Evolutionary conservation across 257 asterid species (phyloP).

Genomic region (Solanum corneliomulleri): DNA sequence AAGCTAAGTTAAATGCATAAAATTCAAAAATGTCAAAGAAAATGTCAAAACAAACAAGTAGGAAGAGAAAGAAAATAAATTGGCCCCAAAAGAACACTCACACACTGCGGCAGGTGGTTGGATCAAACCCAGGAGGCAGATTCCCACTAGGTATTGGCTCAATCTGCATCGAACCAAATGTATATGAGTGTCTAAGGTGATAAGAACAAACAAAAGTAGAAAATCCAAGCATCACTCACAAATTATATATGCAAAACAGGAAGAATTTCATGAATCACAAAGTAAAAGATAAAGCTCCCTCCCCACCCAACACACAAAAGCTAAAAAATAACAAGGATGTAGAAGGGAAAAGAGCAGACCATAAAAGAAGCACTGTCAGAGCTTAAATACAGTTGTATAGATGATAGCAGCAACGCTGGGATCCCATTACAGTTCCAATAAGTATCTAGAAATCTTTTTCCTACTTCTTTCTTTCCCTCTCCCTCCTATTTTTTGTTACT

Average conservation of each 20-base stretch:
- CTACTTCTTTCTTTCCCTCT: neutral
- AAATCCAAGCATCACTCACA: neutral
- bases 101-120: neutral
- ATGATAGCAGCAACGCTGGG: neutral
- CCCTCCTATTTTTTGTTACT: neutral
- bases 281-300: neutral
- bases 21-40: neutral
- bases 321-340: neutral
- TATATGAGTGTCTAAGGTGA: neutral
- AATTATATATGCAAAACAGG: neutral
- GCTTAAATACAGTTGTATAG: neutral
- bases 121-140: neutral
- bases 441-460: neutral
- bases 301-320: neutral
- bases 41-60: neutral
- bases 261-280: neutral
- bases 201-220: neutral
- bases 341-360: neutral
- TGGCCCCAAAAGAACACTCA: neutral
- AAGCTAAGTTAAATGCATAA: neutral
- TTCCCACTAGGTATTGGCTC: neutral
- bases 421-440: neutral
- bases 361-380: neutral
- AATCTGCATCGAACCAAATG: neutral
- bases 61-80: neutral